These are phyloP conservation scores for Xylariaceae sp. DNA, from an alignment of 2,329 filamentous ascomycete species.

Conservation along the genomic window DNA sequence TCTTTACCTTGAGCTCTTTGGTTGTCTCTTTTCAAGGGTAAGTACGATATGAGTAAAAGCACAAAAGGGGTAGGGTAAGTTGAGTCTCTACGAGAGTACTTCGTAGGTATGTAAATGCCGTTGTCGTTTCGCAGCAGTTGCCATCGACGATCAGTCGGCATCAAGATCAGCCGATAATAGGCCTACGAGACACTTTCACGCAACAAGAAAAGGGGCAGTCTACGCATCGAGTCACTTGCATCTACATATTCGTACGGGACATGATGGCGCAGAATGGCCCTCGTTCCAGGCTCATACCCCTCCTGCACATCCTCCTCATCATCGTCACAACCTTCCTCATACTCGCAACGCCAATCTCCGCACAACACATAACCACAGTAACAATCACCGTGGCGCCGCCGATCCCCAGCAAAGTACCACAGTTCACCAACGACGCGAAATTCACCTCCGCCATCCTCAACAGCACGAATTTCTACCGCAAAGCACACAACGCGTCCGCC, in stretches of 20 bases:
- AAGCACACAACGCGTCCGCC: slow-evolving; percentile 53
- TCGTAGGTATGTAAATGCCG: background rate
- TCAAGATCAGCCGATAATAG: too few relatives aligned
- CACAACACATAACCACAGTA: slow-evolving; percentile 9
- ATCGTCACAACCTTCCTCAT: slow-evolving; percentile 7
- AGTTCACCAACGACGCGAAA: slow-evolving; percentile 32
- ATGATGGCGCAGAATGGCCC: background rate
- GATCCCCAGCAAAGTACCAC: slow-evolving; percentile 25
- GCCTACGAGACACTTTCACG: too few relatives aligned
- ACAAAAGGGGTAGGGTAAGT: background rate
- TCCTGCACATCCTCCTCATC: background rate
- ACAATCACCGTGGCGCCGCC: slow-evolving; percentile 25
- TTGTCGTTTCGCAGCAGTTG: background rate
- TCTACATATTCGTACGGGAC: background rate
- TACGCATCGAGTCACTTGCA: too few relatives aligned
- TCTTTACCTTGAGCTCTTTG: background rate
- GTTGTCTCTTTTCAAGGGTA: background rate
- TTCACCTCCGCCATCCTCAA: slow-evolving; percentile 56
- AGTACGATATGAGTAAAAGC: background rate
- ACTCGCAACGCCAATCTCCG: slow-evolving; percentile 3
- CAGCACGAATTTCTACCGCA: slow-evolving; percentile 61
- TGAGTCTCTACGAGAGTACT: background rate
- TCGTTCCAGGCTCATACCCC: background rate
- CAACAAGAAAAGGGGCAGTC: too few relatives aligned
- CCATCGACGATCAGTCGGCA: background rate